Base-by-base conservation (phyloP, 495 filamentous ascomycete species). In the Recurvomyces mirabilis region DNA sequence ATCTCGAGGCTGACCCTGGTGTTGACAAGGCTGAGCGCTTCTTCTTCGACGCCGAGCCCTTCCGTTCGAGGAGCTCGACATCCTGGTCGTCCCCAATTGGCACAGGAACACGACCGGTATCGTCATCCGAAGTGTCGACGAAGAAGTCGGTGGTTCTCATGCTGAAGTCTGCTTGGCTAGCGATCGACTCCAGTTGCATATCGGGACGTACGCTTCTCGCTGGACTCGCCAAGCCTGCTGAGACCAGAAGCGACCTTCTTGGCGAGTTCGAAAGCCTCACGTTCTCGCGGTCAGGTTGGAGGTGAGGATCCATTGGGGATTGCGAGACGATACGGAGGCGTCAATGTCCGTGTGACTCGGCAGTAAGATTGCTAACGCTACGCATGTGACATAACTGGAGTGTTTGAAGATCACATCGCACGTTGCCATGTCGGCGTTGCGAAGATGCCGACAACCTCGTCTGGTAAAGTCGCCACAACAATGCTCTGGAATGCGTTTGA, bases 51-150 rank as follows among this genome's bases (percentile, higher is more conserved):
- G 37, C 25, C 9, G 28, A 26, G 13, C 28, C 17, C 11, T 17
- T 38, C 14, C 18, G 22, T 5, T 38, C 38, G 26, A 48, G 18
- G 6, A 44, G 24, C 13, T 44, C 43, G 25, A 18, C 38, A 18
- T 43, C 21, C 9, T 14, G 36, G 0, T 34, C 41, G 34, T 43
- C 19, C 6, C 33, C 14, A 15, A 38, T 14, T 2, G 25, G 21
- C 14, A 4, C 22, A 9, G 36, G 19, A 1, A 30, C 11, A 34
- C 11, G 25, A 13, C 28, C 18, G 9, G 38, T 15, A 24, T 42
- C 48, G 25, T 42, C 41, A 15, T 57, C 55, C 21, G 51, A 54
- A 2, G 40, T 48, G 31, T 48, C 47, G 24, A 52, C 55, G 47
- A 57, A 54, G 47, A 51, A 57, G 38, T 54, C 48, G 10, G 32